Base-by-base conservation (phyloP, 2,329 filamentous ascomycete genomes). In the Botrytis deweyae region DNA sequence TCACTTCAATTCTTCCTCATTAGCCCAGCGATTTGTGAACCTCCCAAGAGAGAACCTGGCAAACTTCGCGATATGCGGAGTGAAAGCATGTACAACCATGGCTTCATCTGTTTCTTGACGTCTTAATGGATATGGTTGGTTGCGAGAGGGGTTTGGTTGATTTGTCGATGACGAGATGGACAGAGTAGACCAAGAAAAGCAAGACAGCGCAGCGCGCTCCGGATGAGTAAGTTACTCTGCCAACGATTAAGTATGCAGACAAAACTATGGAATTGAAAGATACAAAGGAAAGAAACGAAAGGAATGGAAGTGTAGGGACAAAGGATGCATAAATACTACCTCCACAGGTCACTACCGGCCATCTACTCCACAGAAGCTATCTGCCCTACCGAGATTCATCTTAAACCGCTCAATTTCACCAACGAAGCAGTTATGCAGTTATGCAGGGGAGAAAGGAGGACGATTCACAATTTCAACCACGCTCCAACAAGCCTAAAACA, bases 1-100 rank as follows among this genome's bases (percentile, higher is more conserved):
- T 52, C 33, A 72, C 70, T 72, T 72, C 38, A 72, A 58, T 44
- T 72, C 70, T 65, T 72, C 70, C 70, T 72, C 70, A 18, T 49
- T 66, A 7, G 70, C 70, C 70, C 70, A 72, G 18, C 46, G 61
- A 29, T 72, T 72, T 49, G 70, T 72, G 62, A 72, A 67, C 42
- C 70, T 67, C 2, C 70, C 70, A 40, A 72, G 46, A 16, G 62
- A 66, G 22, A 72, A 72, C 29, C 70, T 42, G 16, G 63, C 49
- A 63, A 65, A 58, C 33, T 72, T 72, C 10, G 70, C 70, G 18
- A 72, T 55, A 52, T 72, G 70, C 33, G 49, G 66, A 5, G 52
- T 69, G 16, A 69, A 69, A 25, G 49, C 44, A 22, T 58, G 20
- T n/a, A 59, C 49, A 59, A 58, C 66, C 66, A 69, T 69, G 20